Conservation (phyloP, 345 rosid species). For the Psidium friedrichsthalianum region DNA sequence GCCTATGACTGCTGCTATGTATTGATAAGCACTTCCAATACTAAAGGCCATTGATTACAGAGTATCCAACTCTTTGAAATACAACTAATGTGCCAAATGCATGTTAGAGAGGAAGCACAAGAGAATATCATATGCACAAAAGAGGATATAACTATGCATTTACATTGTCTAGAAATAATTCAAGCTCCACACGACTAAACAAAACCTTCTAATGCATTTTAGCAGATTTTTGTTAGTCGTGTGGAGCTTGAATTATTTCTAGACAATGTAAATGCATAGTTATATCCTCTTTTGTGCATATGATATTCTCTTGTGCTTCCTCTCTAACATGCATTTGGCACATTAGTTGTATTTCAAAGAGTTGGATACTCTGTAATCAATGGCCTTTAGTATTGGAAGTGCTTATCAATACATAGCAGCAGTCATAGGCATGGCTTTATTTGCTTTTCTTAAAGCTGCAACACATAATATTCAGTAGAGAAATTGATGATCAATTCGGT, state of each 20-base stretch:
- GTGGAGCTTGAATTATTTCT: neutral
- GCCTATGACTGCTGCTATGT: neutral
- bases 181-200: neutral
- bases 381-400: neutral
- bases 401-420: neutral
- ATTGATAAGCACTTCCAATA: neutral
- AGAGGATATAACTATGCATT: neutral
- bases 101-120: neutral
- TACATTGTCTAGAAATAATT: neutral
- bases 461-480: neutral
- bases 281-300: neutral
- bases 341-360: neutral
- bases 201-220: neutral
- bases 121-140: neutral
- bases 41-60: neutral
- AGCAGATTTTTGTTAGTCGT: neutral
- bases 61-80: neutral
- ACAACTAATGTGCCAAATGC: neutral
- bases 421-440: neutral
- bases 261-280: neutral
- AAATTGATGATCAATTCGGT: neutral
- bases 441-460: neutral
- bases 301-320: neutral
- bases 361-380: neutral
- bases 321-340: neutral